phyloP scores from a whole-genome alignment of 192 early-diverging fungal species.

The Rhizophagus prolifer region DNA sequence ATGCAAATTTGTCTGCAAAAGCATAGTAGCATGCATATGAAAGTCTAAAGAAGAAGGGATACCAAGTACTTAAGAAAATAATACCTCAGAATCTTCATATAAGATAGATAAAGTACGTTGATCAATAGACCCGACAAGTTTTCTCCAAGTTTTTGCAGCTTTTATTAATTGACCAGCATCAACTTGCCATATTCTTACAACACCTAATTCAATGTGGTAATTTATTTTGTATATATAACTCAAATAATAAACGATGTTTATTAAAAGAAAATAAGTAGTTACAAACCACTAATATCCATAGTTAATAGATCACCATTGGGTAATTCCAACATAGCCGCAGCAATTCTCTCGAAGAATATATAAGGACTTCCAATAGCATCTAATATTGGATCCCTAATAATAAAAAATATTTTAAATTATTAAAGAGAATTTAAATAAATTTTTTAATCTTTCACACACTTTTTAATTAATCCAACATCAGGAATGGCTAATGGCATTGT shows the following conservation, averaged over 20 bases:
- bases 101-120: constrained; percentile 52
- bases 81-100: constrained; percentile 51
- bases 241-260: neutral
- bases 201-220: constrained; percentile 16
- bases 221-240: neutral
- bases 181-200: constrained; percentile 60
- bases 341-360: constrained; percentile 43
- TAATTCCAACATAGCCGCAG: constrained; percentile 56
- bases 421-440: neutral
- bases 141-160: constrained; percentile 59
- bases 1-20: too few species aligned
- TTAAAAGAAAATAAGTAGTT: neutral
- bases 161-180: constrained; percentile 51
- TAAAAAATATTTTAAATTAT: constrained; percentile 2
- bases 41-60: too few species aligned
- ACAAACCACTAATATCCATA: constrained; percentile 55
- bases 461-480: constrained; percentile 17
- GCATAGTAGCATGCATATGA: too few species aligned
- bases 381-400: constrained; percentile 31
- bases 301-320: constrained; percentile 52
- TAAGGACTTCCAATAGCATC: constrained; percentile 36
- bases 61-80: neutral
- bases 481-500: constrained; percentile 49
- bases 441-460: neutral
- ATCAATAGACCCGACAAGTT: constrained; percentile 58